Evolutionary conservation across 176 grass and related monocot genomes (phyloP).

Genomic region (Hsuehochloa calcarea): DNA sequence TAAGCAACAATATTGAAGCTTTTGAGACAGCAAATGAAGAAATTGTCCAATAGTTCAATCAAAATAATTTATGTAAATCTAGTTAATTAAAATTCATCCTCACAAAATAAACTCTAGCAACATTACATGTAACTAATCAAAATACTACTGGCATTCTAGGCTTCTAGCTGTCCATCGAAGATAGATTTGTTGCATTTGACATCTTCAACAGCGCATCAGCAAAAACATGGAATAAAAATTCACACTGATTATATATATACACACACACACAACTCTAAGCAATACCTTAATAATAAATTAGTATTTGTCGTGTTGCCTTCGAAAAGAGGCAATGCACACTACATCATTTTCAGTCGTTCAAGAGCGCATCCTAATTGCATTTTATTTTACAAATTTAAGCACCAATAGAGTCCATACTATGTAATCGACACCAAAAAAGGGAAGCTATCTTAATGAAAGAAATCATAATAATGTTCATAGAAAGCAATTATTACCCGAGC

Average conservation of each 20-base stretch:
- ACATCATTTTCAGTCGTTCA: background rate
- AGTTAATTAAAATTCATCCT: background rate
- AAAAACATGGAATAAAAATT: background rate
- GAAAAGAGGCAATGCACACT: background rate
- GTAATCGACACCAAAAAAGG: background rate
- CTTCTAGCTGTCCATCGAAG: background rate
- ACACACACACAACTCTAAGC: background rate
- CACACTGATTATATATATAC: background rate
- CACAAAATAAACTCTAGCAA: background rate
- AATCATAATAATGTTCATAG: background rate
- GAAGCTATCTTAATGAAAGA: background rate
- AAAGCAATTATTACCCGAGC: constrained; percentile 49
- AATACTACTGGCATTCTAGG: background rate
- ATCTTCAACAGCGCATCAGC: background rate
- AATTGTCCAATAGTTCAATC: background rate
- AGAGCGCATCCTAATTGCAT: background rate
- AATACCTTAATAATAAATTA: background rate
- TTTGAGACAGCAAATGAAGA: background rate
- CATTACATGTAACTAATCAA: background rate
- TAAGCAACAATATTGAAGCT: background rate
- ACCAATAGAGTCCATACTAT: background rate
- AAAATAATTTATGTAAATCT: background rate
- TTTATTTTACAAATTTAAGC: background rate
- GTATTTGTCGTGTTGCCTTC: background rate
- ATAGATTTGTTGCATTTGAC: background rate